Base-by-base conservation (phyloP, 345 rosid species). In the Populus pruinosa region DNA sequence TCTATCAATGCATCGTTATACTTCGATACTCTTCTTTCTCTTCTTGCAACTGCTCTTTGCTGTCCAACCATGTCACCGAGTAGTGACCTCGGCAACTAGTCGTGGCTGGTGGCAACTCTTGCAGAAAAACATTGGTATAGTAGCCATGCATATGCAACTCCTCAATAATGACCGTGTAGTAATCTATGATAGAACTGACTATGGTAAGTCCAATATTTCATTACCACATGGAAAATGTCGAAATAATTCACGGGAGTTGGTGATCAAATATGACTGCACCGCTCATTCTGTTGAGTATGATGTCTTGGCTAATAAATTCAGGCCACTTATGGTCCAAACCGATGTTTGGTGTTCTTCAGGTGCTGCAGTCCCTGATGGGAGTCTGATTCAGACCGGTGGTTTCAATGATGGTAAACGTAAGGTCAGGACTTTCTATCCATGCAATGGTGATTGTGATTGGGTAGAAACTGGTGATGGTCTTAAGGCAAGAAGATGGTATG, bases 91-190 rank as follows among this genome's bases (percentile, higher is more conserved):
- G 5, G 62, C 71, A 0, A 89, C 88, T 18, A 84, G 83, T 33
- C 89, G 86, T n/a, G 98, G 94, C 61, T 49, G 78, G 38, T 91
- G 97, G 98, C 43, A 88, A 50, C 78, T 90, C 39, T 81, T 90
- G 63, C 95, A 83, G 38, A 66, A 78, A n/a, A 88, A 68, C 88
- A 79, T 91, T 31, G 98, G 98, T 39, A 83, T 94, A 78, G 77
- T 94, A 1, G 92, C 97, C 55, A 92, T 94, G 98, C 97, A 94
- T 89, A 90, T 92, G 84, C 98, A 94, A 70, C 93, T 92, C 64
- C 92, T 94, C 80, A 78, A 76, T 69, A 90, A 94, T 70, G 98
- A 93, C 84, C 91, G 91, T 33, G 97, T 89, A 41, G 55, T 92
- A 16, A 89, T 93, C 81, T 93, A 83, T 72, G 98, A 93, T 76